Conservation (phyloP, 78 protist species). For the Protostelium mycophagum region DNA sequence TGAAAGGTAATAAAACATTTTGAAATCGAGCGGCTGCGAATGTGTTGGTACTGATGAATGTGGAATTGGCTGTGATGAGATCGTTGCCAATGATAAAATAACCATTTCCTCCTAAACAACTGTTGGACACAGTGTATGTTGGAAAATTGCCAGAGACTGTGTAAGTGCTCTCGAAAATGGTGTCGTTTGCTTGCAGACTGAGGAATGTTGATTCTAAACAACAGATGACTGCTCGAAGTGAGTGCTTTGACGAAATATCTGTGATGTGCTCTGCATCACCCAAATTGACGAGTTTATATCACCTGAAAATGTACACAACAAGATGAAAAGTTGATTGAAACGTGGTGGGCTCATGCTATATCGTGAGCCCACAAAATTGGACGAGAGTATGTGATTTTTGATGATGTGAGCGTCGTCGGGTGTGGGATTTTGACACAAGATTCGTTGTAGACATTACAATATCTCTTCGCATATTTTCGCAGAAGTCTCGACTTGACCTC, state of each 20-base stretch:
- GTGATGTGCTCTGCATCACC: too few species aligned
- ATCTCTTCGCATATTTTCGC: too few species aligned
- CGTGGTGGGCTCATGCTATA: too few species aligned
- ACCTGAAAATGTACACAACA: too few species aligned
- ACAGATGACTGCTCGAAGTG: neutral
- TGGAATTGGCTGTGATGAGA: neutral
- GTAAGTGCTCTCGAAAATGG: neutral
- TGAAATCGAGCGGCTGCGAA: neutral
- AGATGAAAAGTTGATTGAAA: too few species aligned
- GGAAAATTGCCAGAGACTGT: neutral
- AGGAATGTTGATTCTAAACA: neutral
- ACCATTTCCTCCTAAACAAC: neutral
- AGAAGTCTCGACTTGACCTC: too few species aligned
- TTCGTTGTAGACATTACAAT: too few species aligned
- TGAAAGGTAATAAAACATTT: neutral
- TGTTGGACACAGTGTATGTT: neutral
- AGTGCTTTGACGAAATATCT: neutral
- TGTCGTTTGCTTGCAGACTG: neutral
- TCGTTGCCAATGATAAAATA: neutral
- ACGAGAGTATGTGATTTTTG: too few species aligned
- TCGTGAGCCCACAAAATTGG: too few species aligned
- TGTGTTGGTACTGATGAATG: neutral
- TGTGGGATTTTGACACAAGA: too few species aligned
- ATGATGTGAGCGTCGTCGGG: too few species aligned
- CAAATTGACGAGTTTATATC: too few species aligned